Percentiles rank a stretch among this genome's conserved stretches.
These are phyloP conservation scores for Austroboletus olivaceoglutinosus DNA, from an alignment of 1,284 basidiomycete genomes.

Conservation along the genomic window DNA sequence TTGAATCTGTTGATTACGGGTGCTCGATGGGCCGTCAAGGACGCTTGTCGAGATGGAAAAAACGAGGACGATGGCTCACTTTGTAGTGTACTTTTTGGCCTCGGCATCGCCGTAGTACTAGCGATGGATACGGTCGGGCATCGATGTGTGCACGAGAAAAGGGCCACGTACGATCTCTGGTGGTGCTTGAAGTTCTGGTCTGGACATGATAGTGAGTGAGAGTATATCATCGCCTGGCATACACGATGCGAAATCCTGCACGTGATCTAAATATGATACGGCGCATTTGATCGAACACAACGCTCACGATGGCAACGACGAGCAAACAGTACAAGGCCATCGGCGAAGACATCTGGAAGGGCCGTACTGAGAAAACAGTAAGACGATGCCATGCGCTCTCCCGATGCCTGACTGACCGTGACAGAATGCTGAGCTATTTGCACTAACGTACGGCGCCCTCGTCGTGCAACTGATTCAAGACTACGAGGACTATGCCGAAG, in stretches of 20 bases:
- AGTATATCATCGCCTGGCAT: not conserved
- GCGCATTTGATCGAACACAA: not conserved
- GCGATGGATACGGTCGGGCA: constrained; percentile 13
- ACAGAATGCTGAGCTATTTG: constrained; percentile 96
- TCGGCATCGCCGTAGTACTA: constrained; percentile 97
- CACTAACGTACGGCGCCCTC: constrained; percentile 94
- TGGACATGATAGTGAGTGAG: constrained; percentile 62
- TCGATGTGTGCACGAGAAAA: not conserved
- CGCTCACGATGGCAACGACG: constrained; percentile 55
- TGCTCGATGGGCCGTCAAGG: constrained; percentile 46
- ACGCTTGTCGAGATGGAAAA: not conserved
- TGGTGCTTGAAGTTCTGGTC: constrained; percentile 94
- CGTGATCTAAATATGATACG: constrained; percentile 22
- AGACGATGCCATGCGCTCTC: constrained; percentile 29
- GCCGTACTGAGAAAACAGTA: constrained; percentile 87
- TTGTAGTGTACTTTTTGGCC: constrained; percentile 95
- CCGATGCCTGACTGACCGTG: constrained; percentile 17
- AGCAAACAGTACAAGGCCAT: constrained; percentile 81
- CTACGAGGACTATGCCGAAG: constrained; percentile 95
- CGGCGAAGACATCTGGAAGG: constrained; percentile 91
- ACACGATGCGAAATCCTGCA: constrained; percentile 10
- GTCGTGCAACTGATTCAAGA: constrained; percentile 99
- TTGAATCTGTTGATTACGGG: constrained; percentile 96
- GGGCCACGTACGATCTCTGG: constrained; percentile 84
- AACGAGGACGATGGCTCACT: constrained; percentile 50